Conservation (phyloP, 2,329 filamentous ascomycete species). For the Diaporthe capsici region DNA sequence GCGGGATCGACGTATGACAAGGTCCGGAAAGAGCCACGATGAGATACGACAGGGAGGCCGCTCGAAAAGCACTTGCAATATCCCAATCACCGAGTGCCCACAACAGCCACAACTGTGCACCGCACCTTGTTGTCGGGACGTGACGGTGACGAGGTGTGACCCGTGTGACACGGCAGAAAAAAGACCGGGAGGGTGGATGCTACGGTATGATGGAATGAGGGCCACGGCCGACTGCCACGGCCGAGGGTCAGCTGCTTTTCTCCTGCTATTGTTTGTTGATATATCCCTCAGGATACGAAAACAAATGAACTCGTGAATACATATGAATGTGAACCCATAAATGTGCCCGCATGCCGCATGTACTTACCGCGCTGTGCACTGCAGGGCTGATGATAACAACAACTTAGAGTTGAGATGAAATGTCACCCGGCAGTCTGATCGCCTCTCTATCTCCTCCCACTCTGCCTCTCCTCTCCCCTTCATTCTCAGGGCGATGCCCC, state of each 20-base stretch:
- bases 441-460: neutral
- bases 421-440: conserved; percentile 26
- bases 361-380: neutral
- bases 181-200: neutral
- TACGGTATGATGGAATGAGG: conserved; percentile 24
- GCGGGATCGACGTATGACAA: conserved; percentile 11
- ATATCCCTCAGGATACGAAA: neutral
- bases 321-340: neutral
- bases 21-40: neutral
- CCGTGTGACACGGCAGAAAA: conserved; percentile 20
- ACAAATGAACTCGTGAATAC: neutral
- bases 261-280: neutral
- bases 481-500: neutral
- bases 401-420: conserved; percentile 12
- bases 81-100: conserved; percentile 3
- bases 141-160: conserved; percentile 26
- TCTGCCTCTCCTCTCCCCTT: neutral
- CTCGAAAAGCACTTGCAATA: neutral
- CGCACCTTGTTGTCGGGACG: conserved; percentile 24
- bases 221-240: conserved; percentile 19
- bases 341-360: conserved; percentile 6
- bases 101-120: neutral
- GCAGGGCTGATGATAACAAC: conserved; percentile 6
- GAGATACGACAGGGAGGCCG: conserved; percentile 6
- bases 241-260: conserved; percentile 18